Conservation (phyloP, 331 rosid genomes). For the Dryas integrifolia region DNA sequence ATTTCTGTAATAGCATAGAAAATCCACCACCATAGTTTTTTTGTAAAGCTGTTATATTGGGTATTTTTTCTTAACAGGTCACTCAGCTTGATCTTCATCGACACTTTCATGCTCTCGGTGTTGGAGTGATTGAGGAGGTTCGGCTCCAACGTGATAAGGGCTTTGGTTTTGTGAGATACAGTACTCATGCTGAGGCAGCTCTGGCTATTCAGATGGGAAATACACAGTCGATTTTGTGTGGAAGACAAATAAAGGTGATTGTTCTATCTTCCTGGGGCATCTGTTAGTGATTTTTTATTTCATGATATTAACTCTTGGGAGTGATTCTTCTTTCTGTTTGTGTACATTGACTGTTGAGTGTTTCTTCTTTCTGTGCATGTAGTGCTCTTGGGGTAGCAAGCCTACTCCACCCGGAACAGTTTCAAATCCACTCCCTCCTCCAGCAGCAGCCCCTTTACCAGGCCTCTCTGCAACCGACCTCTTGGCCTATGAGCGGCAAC, state of each 20-base stretch:
- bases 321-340: neutral
- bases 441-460: constrained; percentile 61
- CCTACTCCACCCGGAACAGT: constrained; percentile 90
- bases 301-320: neutral
- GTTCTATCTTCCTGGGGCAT: neutral
- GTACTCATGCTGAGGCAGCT: constrained; percentile 84
- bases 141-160: constrained; percentile 97
- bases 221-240: constrained; percentile 63
- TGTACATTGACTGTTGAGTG: neutral
- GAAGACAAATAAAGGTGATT: constrained; percentile 79
- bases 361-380: constrained; percentile 10
- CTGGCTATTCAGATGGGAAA: constrained; percentile 95
- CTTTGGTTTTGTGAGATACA: constrained; percentile 92
- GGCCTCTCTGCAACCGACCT: constrained; percentile 69
- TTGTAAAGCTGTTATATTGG: constrained; percentile 6
- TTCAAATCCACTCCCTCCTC: constrained; percentile 96
- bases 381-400: constrained; percentile 99
- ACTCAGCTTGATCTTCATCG: constrained; percentile 91
- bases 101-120: constrained; percentile 84
- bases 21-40: neutral
- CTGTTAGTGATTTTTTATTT: neutral
- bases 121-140: constrained; percentile 93
- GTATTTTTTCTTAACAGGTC: constrained; percentile 40
- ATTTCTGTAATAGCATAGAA: neutral
- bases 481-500: constrained; percentile 73